These are phyloP conservation scores for Lenzites betulinus DNA, from an alignment of 768 basidiomycete species.

Conservation along the genomic window DNA sequence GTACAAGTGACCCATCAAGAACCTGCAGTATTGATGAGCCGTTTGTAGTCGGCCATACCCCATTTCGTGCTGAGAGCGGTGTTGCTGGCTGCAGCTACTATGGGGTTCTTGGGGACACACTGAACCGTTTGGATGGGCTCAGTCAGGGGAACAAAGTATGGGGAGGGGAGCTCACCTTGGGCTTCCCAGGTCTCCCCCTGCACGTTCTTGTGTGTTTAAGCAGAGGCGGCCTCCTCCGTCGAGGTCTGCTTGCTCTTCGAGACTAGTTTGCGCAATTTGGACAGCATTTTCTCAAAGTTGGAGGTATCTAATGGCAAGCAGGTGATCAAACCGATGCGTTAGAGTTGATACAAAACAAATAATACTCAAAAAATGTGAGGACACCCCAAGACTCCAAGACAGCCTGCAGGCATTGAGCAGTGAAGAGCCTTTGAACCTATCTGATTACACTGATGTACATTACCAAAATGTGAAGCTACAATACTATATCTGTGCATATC, in stretches of 20 bases:
- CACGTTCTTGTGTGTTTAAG: neutral
- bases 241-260: neutral
- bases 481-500: too few species aligned
- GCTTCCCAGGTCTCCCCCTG: neutral
- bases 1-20: neutral
- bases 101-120: neutral
- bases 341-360: neutral
- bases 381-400: too few species aligned
- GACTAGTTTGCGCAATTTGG: neutral
- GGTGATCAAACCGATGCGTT: slow-evolving; percentile 1
- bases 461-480: too few species aligned
- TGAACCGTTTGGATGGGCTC: neutral
- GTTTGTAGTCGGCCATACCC: neutral
- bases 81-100: neutral
- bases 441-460: too few species aligned
- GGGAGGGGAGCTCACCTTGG: neutral
- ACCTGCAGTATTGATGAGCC: neutral
- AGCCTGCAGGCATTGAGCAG: too few species aligned
- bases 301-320: neutral
- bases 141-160: neutral
- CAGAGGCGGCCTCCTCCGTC: neutral
- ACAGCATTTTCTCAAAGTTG: neutral
- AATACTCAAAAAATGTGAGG: slow-evolving; percentile 1
- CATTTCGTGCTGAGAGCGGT: neutral
- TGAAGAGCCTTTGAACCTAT: too few species aligned